phyloP scores from a whole-genome alignment of 2,329 filamentous ascomycete genomes.

The Sclerotinia borealis region DNA sequence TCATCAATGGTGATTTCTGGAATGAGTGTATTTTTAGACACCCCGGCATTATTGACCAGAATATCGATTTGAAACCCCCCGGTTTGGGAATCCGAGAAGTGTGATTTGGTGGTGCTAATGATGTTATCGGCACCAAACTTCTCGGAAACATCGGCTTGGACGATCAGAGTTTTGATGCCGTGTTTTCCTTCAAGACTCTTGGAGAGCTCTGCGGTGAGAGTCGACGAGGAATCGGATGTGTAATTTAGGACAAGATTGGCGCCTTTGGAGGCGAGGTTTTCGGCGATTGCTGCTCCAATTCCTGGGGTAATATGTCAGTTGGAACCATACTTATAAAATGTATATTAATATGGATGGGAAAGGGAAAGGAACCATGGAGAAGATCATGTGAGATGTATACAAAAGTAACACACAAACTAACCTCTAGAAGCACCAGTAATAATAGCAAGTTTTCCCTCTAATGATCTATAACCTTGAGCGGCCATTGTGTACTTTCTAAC shows the following conservation, averaged over 20 bases:
- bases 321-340: background rate
- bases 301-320: conserved; percentile 42
- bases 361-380: background rate
- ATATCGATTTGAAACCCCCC: conserved; percentile 66
- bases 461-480: conserved; percentile 26
- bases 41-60: conserved; percentile 80
- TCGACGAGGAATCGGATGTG: conserved; percentile 54
- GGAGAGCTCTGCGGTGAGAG: conserved; percentile 48
- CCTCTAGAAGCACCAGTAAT: conserved; percentile 76
- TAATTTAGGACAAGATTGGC: conserved; percentile 59
- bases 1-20: conserved; percentile 57
- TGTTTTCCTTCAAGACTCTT: conserved; percentile 49
- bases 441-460: conserved; percentile 73
- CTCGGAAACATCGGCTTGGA: conserved; percentile 67
- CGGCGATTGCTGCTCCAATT: conserved; percentile 59
- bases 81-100: conserved; percentile 46
- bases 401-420: conserved; percentile 33
- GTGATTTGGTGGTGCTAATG: conserved; percentile 50
- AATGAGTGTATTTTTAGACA: conserved; percentile 58
- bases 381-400: background rate
- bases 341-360: background rate
- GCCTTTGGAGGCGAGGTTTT: conserved; percentile 66
- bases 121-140: conserved; percentile 54
- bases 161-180: conserved; percentile 51
- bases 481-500: conserved; percentile 12